Conservation (phyloP, 192 early-diverging fungal genomes). For the Coemansia brasiliensis region DNA sequence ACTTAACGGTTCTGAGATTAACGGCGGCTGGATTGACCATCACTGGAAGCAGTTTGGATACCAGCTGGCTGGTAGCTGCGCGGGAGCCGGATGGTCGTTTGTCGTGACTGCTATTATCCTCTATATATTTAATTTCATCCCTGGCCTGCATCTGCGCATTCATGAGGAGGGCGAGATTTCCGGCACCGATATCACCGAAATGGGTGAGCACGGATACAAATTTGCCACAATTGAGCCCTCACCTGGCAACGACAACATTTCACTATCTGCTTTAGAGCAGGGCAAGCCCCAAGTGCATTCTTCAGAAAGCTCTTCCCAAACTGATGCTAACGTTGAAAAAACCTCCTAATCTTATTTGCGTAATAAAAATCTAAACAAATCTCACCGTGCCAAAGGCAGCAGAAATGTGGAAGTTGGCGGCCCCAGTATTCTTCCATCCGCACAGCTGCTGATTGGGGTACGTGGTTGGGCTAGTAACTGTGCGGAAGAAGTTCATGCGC, state of each 20-base stretch:
- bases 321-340: slow-evolving; percentile 26
- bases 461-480: slow-evolving; percentile 28
- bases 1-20: slow-evolving; percentile 63
- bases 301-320: slow-evolving; percentile 19
- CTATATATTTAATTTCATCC: slow-evolving; percentile 69
- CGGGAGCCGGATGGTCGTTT: slow-evolving; percentile 77
- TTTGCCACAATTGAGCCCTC: slow-evolving; percentile 42
- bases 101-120: slow-evolving; percentile 73
- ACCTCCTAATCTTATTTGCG: too few species aligned
- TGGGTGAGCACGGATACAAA: slow-evolving; percentile 72
- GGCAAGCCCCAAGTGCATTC: slow-evolving; percentile 14
- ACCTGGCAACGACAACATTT: slow-evolving; percentile 12
- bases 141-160: slow-evolving; percentile 73
- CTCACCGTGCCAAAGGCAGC: slow-evolving; percentile 31
- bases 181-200: slow-evolving; percentile 80
- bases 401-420: slow-evolving; percentile 53
- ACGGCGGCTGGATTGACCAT: slow-evolving; percentile 78
- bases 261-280: slow-evolving; percentile 22
- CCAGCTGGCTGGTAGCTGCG: slow-evolving; percentile 72
- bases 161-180: slow-evolving; percentile 70
- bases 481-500: slow-evolving; percentile 58
- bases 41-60: slow-evolving; percentile 78
- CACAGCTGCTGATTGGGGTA: slow-evolving; percentile 53
- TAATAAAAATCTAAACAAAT: slow-evolving; percentile 11
- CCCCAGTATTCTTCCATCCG: slow-evolving; percentile 45